Base-by-base conservation (phyloP, 2,329 filamentous ascomycete species). In the Aureobasidium sp. region DNA sequence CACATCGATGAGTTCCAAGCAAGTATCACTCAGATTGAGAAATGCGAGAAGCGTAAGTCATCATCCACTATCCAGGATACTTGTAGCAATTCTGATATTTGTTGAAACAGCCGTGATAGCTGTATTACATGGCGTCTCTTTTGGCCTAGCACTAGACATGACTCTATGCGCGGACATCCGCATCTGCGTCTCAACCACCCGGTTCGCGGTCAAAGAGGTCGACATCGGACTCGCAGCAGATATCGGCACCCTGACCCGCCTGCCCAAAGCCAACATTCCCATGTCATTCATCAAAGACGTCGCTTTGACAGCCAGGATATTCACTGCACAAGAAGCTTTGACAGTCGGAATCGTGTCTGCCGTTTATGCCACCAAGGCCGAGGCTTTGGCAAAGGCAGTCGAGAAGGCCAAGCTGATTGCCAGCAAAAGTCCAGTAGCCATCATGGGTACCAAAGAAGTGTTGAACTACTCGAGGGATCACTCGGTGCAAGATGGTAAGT, bases 381-480 rank as follows among this genome's bases (percentile, higher is more conserved):
- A 80, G 47, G 82, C 87, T 2, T 71, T 95, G 29, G 75, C 76
- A 44, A 82, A 81, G 41, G 91, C 82, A 0, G 51, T 92, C 63
- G 79, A 83, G 64, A 70, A 89, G 68, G 90, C 87, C 0, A 75
- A 70, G 11, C 68, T 85, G 68, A 83, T 97, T 62, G 88, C 89
- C 32, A 78, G 73, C 21, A 97, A 97, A 82, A 94, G 89, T 70
- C 93, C 93, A 0, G 86, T 97, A 27, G 91, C 91, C 1, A 89
- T 93, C 65, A 85, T 91, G 77, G 87, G 89, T 5, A 96, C 91
- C 9, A 96, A 96, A 78, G 89, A 94, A 76, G 75, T 96, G 64
- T 72, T 96, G 70, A 91, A 94, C 74, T 90, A 87, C 70, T 88
- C 87, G 37, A 82, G 90, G 68, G 92, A 96, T 73, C 85, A 91